Evolutionary conservation across 2,329 filamentous ascomycete genomes (phyloP), one percentile per base, ranked within the genome.

Genomic region (Sarocladium kiliense): DNA sequence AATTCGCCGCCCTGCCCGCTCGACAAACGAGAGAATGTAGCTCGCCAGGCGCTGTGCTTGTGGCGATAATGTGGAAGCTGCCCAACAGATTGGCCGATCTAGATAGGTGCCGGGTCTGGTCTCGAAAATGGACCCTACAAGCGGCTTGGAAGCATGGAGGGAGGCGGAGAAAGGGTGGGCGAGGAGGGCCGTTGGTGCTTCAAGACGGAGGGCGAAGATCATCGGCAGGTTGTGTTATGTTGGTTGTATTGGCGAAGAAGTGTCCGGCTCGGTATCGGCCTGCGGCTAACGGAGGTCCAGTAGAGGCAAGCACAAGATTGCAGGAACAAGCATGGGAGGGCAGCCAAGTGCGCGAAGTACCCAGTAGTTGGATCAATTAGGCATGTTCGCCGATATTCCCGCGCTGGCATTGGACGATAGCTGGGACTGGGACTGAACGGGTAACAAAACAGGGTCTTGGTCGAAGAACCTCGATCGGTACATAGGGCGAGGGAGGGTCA

Each of bases 351-450:
- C n/a, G 27, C 21, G 47, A 27, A 36, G 44, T 51, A 34, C 30
- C 47, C 47, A 51, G 30, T 19, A 19, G 18, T 27, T 18, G 25
- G 12, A 32, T 51, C 47, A 18, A 51, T 34, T 14, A 32, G 47
- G 47, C 30, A 51, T 51, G 9, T 34, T 36, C 47, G 26, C 47
- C 47, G 47, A 23, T n/a, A 3, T 26, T 21, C 19, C 18, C 11
- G n/a, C 16, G 27, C 5, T 25, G 4, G 12, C 30, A 34, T 34
- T 32, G 26, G 47, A 14, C n/a, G 27, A 36, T n/a, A 7, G n/a
- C 26, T 49, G 47, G 27, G 27, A 36, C 47, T n/a, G 47, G 47
- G 47, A 51, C 47, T 36, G 47, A 51, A 51, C 11, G 11, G 30
- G 30, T 18, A 51, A 18, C 47, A 51, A 19, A 36, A 51, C 27